phyloP scores from a whole-genome alignment of 306 rosid genomes.

The Dalbergia cultrata region DNA sequence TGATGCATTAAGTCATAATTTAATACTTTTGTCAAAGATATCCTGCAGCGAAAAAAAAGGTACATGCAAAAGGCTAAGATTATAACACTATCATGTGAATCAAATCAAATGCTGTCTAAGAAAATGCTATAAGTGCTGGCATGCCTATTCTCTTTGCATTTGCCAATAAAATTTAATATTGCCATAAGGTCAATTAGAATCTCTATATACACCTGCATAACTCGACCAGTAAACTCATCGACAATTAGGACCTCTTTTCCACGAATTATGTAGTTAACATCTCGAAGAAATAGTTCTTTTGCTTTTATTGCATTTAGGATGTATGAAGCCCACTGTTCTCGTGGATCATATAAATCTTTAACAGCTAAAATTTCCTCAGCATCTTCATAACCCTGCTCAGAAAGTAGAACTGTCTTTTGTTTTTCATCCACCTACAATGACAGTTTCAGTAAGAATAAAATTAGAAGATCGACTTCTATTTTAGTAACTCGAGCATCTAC shows the following conservation, averaged over 20 bases:
- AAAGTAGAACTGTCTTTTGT: slow-evolving; percentile 83
- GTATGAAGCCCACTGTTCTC: slow-evolving; percentile 98
- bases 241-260: slow-evolving; percentile 94
- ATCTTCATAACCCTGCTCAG: slow-evolving; percentile 98
- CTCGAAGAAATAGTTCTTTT: slow-evolving; percentile 93
- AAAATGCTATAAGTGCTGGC: slow-evolving; percentile 30
- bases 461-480: slow-evolving; percentile 18
- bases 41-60: background rate
- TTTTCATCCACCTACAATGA: slow-evolving; percentile 91
- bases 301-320: slow-evolving; percentile 94
- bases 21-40: background rate
- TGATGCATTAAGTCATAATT: background rate
- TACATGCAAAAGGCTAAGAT: background rate
- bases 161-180: slow-evolving; percentile 8
- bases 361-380: slow-evolving; percentile 92
- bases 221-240: slow-evolving; percentile 98
- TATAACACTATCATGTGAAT: slow-evolving; percentile 12
- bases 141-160: slow-evolving; percentile 5
- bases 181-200: slow-evolving; percentile 25
- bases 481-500: slow-evolving; percentile 30
- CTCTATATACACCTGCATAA: slow-evolving; percentile 90
- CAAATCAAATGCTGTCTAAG: slow-evolving; percentile 30
- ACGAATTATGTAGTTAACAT: slow-evolving; percentile 92
- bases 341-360: slow-evolving; percentile 93
- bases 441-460: slow-evolving; percentile 31